phyloP scores from a whole-genome alignment of 208 protist genomes.

The Trypanosoma vivax region DNA sequence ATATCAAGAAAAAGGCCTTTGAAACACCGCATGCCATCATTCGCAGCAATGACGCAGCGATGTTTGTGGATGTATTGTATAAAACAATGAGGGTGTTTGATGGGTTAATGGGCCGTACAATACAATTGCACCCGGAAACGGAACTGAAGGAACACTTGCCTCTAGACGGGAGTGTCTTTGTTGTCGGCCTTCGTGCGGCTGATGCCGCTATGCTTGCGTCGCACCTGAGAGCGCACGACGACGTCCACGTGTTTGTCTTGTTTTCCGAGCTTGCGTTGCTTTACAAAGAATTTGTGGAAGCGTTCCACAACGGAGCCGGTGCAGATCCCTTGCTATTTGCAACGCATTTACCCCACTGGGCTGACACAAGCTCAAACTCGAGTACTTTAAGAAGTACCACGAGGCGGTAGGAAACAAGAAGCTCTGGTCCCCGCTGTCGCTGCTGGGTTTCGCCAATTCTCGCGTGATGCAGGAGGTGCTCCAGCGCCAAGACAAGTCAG shows the following conservation, averaged over 20 bases:
- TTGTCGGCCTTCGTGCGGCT: background rate
- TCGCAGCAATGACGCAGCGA: background rate
- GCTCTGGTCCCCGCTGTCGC: background rate
- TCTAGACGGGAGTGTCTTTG: background rate
- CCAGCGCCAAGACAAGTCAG: background rate
- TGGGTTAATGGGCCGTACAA: background rate
- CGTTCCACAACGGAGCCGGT: background rate
- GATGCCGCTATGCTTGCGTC: background rate
- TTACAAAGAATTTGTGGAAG: background rate
- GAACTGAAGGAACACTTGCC: background rate
- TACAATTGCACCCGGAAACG: background rate
- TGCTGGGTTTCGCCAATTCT: background rate
- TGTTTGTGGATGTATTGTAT: background rate
- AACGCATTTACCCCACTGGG: constrained; percentile 5
- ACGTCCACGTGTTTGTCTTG: background rate
- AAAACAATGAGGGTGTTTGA: background rate
- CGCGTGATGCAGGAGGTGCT: background rate
- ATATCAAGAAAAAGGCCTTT: background rate
- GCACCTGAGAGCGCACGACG: background rate
- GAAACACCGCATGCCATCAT: constrained; percentile 1
- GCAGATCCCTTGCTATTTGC: background rate
- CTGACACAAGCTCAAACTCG: background rate
- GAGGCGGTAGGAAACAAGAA: background rate
- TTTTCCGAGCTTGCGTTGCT: background rate
- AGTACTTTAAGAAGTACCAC: background rate